phyloP scores from a whole-genome alignment of 257 asterid genomes.

The Primulina tabacum region DNA sequence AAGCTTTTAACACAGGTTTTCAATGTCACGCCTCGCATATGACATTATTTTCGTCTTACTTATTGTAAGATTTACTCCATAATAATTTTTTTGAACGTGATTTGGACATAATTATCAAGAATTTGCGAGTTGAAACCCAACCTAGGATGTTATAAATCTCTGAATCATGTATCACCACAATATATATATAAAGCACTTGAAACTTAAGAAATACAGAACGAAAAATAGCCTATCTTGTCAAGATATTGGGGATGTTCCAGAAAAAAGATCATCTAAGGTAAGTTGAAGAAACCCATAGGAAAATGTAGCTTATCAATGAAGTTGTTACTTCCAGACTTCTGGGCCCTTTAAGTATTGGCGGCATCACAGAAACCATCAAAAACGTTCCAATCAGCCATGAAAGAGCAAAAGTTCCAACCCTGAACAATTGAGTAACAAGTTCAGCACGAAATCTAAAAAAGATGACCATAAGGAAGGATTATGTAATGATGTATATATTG shows the following conservation, averaged over 20 bases:
- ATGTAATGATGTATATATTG: neutral
- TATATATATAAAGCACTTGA: slow-evolving; percentile 10
- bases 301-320: slow-evolving; percentile 76
- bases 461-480: neutral
- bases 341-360: slow-evolving; percentile 81
- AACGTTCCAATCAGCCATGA: slow-evolving; percentile 97
- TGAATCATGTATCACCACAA: neutral
- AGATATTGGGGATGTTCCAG: slow-evolving; percentile 39
- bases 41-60: neutral
- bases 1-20: neutral
- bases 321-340: slow-evolving; percentile 95
- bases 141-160: no score
- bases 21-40: neutral
- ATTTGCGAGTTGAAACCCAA: neutral
- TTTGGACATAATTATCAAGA: neutral
- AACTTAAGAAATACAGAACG: slow-evolving; percentile 17
- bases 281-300: slow-evolving; percentile 91
- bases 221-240: slow-evolving; percentile 25
- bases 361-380: slow-evolving; percentile 93
- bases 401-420: slow-evolving; percentile 75
- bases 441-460: slow-evolving; percentile 16
- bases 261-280: slow-evolving; percentile 54
- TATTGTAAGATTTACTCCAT: neutral
- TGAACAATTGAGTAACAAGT: slow-evolving; percentile 30
- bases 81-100: neutral